Base-by-base conservation (phyloP, 2,329 filamentous ascomycete genomes). In the Xylaria sp. region DNA sequence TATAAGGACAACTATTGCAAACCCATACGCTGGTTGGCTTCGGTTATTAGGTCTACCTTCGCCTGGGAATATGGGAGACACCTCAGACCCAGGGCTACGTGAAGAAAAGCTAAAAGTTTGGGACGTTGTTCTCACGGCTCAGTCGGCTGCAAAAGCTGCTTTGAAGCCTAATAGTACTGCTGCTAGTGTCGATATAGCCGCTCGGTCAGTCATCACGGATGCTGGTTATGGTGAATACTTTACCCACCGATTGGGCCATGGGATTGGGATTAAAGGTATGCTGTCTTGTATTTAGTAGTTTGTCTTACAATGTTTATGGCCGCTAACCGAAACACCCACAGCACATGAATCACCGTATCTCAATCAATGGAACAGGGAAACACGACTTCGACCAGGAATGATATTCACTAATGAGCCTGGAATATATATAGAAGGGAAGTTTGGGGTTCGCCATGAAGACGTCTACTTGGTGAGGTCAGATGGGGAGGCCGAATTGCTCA, bases 341-440 rank as follows among this genome's bases (percentile, higher is more conserved):
- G 87, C 87, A 0, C 88, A 90, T 69, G 88, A 90, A 73, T 87
- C 85, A 33, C 88, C 87, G 0, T 90, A 90, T 69, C 77, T 90
- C 36, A 89, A 90, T 73, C 87, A 89, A 72, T 88, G 86, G 64
- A 90, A 90, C 71, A 79, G 78, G 2, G 76, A 73, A 1, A 78
- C 80, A 0, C 71, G 78, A 0, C 77, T 90, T 5, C 79, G 80
- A 51, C 78, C 85, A 0, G 87, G 88, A 0, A 90, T 90, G 87
- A 82, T 83, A 0, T 90, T 90, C 67, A 90, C 88, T 0, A 84
- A 85, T 10, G 88, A 90, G 77, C 88, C 88, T 0, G 88, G 88
- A 0, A 84, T 90, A 36, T 90, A 90, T 73, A 77, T 90, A 0
- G 81, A 86, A 25, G 82, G 83, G 29, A 82, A 83, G 54, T 90